A percentile compares a stretch with the other conserved stretches of the same genome.
phyloP scores from a whole-genome alignment of 768 basidiomycete genomes.

The Tulasnella sp. region DNA sequence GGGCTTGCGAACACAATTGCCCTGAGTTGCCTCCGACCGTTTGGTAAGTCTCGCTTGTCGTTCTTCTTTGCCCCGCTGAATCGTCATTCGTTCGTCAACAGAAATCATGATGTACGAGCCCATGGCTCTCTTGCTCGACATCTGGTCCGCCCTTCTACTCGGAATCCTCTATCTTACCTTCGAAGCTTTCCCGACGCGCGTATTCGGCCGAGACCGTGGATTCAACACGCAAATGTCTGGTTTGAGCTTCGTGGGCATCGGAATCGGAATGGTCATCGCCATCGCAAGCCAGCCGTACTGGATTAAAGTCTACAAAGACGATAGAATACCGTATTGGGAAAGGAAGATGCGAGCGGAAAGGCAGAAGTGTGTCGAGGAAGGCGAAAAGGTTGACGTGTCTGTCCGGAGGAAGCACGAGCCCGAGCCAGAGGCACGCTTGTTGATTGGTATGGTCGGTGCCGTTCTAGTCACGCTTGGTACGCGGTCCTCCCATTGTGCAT shows the following conservation, averaged over 20 bases:
- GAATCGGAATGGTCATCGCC: slow-evolving; percentile 44
- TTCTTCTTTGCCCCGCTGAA: background rate
- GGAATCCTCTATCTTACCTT: slow-evolving; percentile 49
- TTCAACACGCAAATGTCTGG: slow-evolving; percentile 31
- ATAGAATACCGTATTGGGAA: slow-evolving; percentile 12
- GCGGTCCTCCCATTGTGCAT: slow-evolving; percentile 28
- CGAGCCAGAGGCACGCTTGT: slow-evolving; percentile 62
- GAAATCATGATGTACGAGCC: slow-evolving; percentile 61
- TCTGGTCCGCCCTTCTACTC: slow-evolving; percentile 50
- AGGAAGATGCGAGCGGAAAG: background rate
- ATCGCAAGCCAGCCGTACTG: slow-evolving; percentile 40
- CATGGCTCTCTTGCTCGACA: slow-evolving; percentile 68
- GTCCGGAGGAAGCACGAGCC: slow-evolving; percentile 35
- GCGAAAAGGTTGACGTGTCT: background rate
- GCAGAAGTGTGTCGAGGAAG: background rate
- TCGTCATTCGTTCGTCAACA: slow-evolving; percentile 33
- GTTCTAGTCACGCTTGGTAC: slow-evolving; percentile 58
- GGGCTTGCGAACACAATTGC: slow-evolving; percentile 48
- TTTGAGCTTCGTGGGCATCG: slow-evolving; percentile 48
- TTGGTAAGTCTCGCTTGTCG: slow-evolving; percentile 48
- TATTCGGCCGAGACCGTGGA: slow-evolving; percentile 34
- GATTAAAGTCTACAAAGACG: slow-evolving; percentile 19
- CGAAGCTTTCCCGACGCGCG: slow-evolving; percentile 34
- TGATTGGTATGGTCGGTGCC: slow-evolving; percentile 66
- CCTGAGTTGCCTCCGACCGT: slow-evolving; percentile 64